Base-by-base conservation (phyloP, 2,329 filamentous ascomycete species). In the Calycina marina region DNA sequence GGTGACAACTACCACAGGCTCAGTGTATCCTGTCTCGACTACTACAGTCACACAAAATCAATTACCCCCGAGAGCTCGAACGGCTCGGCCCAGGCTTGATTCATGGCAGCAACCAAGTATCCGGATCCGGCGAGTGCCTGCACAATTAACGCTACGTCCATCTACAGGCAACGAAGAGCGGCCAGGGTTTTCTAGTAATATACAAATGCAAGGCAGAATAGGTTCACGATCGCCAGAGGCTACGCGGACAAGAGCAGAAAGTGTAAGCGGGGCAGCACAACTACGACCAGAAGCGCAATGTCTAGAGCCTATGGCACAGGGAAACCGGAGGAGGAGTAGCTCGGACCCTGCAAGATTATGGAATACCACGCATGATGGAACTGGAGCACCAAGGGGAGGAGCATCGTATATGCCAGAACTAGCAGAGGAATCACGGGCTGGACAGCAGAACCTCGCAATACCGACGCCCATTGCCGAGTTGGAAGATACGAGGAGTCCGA, bases 51-150 rank as follows among this genome's bases (percentile, higher is more conserved):
- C 20, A 9, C n/a, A n/a, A n/a, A 22, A 22, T 22, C 2, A 8
- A 22, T 22, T n/a, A 22, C 20, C 20, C 8, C 20, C 20, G 20
- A 8, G 20, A 22, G 20, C 20, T 9, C 20, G 20, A 9, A 8
- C 20, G 20, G 20, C n/a, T n/a, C n/a, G n/a, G n/a, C n/a, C n/a
- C n/a, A n/a, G 20, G 8, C 20, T 22, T 13, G 30, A 25, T 14
- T 12, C 17, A 25, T 25, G 30, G 14, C 30, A 39, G 31, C 35
- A 38, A 38, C 42, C 45, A 18, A 47, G 40, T 30, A 47, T 47
- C 25, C 39, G 45, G n/a, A 40, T 47, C 14, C 32, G 43, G 22
- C 31, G 45, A 9, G 20, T 35, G 4, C 31, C 42, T 10, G 36
- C 37, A n/a, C n/a, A n/a, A n/a, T n/a, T n/a, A n/a, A n/a, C n/a